These are phyloP conservation scores for Quercus berberidifolia DNA, from an alignment of 306 rosid species.

Conservation along the genomic window DNA sequence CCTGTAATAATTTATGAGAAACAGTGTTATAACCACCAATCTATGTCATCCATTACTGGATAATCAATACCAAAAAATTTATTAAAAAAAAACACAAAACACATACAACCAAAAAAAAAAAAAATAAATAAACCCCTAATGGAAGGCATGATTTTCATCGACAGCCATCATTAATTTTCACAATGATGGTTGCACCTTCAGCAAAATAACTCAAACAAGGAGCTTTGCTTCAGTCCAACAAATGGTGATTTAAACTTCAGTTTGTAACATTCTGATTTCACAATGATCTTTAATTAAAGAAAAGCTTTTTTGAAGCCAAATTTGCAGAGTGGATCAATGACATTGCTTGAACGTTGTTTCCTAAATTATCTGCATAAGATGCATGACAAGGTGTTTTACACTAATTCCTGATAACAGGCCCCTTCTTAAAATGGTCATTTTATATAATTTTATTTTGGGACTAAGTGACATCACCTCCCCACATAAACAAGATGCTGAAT, in stretches of 20 bases:
- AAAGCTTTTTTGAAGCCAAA: background rate
- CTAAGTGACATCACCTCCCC: background rate
- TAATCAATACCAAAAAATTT: background rate
- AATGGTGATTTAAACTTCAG: background rate
- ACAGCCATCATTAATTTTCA: background rate
- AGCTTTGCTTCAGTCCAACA: background rate
- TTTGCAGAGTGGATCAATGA: background rate
- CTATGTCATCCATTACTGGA: background rate
- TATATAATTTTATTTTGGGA: background rate
- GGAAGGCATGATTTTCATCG: background rate
- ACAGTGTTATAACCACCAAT: background rate
- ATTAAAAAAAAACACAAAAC: background rate
- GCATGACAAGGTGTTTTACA: background rate
- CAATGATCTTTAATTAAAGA: background rate
- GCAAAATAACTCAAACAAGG: background rate
- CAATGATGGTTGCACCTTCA: background rate
- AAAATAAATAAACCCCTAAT: too few species aligned
- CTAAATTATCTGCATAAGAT: background rate
- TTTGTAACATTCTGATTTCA: background rate
- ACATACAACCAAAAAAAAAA: too few species aligned
- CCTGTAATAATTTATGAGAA: slow-evolving; percentile 32
- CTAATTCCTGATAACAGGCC: background rate
- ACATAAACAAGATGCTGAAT: background rate
- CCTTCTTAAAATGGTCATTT: background rate
- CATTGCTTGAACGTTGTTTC: background rate